Evolutionary conservation across 2,329 filamentous ascomycete genomes (phyloP).

Genomic region (Trichophyton simii): DNA sequence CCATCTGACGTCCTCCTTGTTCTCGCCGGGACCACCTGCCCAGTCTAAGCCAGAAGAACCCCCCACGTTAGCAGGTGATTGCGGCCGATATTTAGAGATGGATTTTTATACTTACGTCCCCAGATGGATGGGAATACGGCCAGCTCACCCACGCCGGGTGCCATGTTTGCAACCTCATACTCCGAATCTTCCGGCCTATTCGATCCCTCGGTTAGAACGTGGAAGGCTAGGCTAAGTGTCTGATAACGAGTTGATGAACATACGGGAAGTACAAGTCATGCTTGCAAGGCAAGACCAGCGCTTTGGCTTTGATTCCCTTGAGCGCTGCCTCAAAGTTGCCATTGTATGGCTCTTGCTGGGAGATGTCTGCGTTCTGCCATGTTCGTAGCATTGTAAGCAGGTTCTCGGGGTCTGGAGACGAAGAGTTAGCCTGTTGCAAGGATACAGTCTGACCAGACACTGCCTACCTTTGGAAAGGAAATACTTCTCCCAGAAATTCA

Average conservation of each 20-base stretch:
- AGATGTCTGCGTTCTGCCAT: conserved; percentile 64
- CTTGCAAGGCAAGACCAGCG: conserved; percentile 56
- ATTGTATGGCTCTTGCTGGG: conserved; percentile 55
- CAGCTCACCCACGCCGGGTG: conserved; percentile 44
- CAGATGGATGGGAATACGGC: conserved; percentile 49
- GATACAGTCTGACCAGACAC: neutral
- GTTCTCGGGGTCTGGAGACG: conserved; percentile 52
- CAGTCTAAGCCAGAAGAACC: conserved; percentile 30
- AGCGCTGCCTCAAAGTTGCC: conserved; percentile 54
- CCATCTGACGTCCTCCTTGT: conserved; percentile 58
- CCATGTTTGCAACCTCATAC: conserved; percentile 56
- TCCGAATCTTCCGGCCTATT: conserved; percentile 60
- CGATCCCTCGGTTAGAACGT: conserved; percentile 6
- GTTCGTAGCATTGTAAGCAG: conserved; percentile 63
- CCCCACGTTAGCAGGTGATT: neutral
- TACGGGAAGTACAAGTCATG: conserved; percentile 71
- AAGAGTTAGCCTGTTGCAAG: neutral
- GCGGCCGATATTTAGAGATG: neutral
- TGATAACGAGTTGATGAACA: conserved; percentile 18
- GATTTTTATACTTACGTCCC: conserved; percentile 40
- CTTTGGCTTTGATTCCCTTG: conserved; percentile 58
- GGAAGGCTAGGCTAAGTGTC: neutral
- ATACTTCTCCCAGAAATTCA: conserved; percentile 65
- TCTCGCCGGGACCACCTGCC: conserved; percentile 60
- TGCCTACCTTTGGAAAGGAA: conserved; percentile 49